Evolutionary conservation across 768 basidiomycete species (phyloP).

Genomic region (Lactarius sp.): DNA sequence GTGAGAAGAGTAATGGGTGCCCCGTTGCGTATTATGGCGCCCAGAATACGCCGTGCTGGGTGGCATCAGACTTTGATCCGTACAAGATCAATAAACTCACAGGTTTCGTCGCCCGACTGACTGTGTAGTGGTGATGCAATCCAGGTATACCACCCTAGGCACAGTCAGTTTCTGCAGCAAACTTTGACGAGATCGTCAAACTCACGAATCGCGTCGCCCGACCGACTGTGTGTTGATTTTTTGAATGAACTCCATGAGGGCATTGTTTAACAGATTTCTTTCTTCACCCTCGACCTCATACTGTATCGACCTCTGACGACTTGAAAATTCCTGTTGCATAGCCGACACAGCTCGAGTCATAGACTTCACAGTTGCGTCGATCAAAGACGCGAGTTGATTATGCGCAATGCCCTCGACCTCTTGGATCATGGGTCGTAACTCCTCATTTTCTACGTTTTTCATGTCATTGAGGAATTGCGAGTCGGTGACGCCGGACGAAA

Average conservation of each 20-base stretch:
- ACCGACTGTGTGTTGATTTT: too few relatives aligned
- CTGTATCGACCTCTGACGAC: not conserved
- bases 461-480: too few relatives aligned
- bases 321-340: conserved; percentile 11
- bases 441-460: too few relatives aligned
- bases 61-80: not conserved
- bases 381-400: too few relatives aligned
- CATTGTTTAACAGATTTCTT: not conserved
- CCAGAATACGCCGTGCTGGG: not conserved
- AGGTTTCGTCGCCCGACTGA: not conserved
- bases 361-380: too few relatives aligned
- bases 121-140: not conserved
- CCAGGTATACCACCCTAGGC: not conserved
- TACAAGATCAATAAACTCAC: not conserved
- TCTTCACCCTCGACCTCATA: conserved; percentile 7
- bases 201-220: too few relatives aligned
- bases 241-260: too few relatives aligned
- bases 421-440: too few relatives aligned
- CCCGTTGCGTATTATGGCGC: not conserved
- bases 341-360: too few relatives aligned
- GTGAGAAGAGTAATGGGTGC: too few relatives aligned
- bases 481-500: not conserved
- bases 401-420: too few relatives aligned
- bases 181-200: not conserved
- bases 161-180: not conserved